These are phyloP conservation scores for Hypomyces rosellus DNA, from an alignment of 2,329 filamentous ascomycete genomes.

Conservation along the genomic window DNA sequence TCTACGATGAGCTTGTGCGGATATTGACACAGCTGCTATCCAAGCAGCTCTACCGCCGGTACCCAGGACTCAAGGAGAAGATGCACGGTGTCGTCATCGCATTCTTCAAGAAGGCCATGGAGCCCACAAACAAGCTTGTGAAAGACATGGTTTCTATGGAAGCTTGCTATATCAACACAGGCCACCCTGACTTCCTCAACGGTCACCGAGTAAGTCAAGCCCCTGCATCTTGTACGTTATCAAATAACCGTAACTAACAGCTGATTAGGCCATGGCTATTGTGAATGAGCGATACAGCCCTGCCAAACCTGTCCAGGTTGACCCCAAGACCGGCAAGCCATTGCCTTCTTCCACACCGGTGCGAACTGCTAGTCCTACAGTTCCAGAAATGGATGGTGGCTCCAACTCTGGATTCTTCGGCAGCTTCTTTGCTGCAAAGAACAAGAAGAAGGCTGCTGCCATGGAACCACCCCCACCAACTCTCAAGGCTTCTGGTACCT, in stretches of 20 bases:
- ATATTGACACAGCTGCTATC: conserved; percentile 84
- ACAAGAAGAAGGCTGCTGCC: conserved; percentile 99
- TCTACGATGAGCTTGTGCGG: conserved; percentile 95
- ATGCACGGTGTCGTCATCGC: conserved; percentile 85
- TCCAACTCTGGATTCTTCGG: conserved; percentile 84
- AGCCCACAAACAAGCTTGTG: conserved; percentile 96
- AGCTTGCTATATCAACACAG: conserved; percentile 95
- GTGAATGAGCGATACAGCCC: conserved; percentile 87
- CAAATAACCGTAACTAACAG: conserved; percentile 13
- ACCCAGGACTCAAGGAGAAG: conserved; percentile 94
- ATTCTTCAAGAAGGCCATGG: conserved; percentile 98
- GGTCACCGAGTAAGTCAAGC: conserved; percentile 66
- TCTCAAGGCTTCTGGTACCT: conserved; percentile 86
- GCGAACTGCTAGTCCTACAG: conserved; percentile 69
- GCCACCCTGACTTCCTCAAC: conserved; percentile 95
- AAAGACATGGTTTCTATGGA: conserved; percentile 92
- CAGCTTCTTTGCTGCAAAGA: conserved; percentile 97
- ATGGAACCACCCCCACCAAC: conserved; percentile 94
- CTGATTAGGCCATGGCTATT: conserved; percentile 77
- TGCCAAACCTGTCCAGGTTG: conserved; percentile 83
- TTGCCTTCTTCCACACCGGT: conserved; percentile 62
- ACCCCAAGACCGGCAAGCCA: conserved; percentile 97
- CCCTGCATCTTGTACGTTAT: neutral
- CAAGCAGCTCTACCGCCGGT: conserved; percentile 86
- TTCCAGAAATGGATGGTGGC: conserved; percentile 43